Base-by-base conservation (phyloP, 805 yeast species). In the Clavispora vitiphila region DNA sequence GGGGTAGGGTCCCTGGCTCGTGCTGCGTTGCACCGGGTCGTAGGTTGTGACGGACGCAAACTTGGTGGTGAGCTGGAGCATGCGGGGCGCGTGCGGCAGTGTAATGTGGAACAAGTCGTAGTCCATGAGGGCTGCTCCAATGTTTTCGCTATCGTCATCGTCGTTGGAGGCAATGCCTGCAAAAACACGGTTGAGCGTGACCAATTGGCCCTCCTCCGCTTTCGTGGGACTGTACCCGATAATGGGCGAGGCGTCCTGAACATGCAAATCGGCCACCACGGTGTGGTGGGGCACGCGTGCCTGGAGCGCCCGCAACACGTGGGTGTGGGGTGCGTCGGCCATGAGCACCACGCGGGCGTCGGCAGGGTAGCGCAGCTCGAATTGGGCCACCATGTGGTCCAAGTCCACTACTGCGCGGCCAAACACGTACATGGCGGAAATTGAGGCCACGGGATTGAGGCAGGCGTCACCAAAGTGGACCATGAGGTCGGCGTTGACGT, bases 401-500 rank as follows among this genome's bases (percentile, higher is more conserved):
- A 69, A 11, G 42, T 85, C 77, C 19, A 86, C 47, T 8, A 60
- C 60, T 2, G 90, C 86, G 44, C 67, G 73, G 1, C 96, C 96
- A 60, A 90, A 80, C 0, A 87, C 83, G 56, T 87, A 91, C 0
- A 82, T 78, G 0, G 89, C 86, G 0, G 85, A 80, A n/a, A 87
- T 58, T 34, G 78, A 77, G 35, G 77, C 80, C 5, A 87, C 80
- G 0, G 89, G 84, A 51, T 84, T 89, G 56, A 93, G 63, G 61
- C 99, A 93, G 0, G 98, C 91, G 57, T 88, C 95, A 2, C 99
- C 99, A 62, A 90, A 87, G 62, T 93, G 99, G 2, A 90, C 80
- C 22, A 93, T 87, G 4, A 85, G 64, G 48, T 91, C 96, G 6
- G 93, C 89, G 6, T 68, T 58, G 12, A 91, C 95, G 61, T 93